Evolutionary conservation across 2,329 filamentous ascomycete genomes (phyloP).

Genomic region (Myriosclerotinia curreyana): DNA sequence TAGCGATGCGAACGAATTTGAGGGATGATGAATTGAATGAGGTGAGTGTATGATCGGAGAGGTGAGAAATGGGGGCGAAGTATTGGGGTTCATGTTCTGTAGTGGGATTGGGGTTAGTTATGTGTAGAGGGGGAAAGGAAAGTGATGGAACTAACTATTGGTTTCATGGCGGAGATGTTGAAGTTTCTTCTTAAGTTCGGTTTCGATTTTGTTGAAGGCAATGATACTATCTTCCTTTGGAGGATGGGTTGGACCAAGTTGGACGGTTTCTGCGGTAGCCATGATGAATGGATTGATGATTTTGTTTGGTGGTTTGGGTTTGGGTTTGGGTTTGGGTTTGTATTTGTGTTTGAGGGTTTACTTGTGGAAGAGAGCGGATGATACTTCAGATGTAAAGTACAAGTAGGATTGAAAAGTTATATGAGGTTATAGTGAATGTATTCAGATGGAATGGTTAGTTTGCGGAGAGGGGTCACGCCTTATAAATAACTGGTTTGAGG

Average conservation of each 20-base stretch:
- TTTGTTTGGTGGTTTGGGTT: background rate
- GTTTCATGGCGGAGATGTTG: constrained; percentile 49
- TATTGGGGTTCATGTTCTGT: constrained; percentile 54
- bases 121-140: background rate
- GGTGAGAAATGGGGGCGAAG: constrained; percentile 47
- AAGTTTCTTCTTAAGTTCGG: constrained; percentile 51
- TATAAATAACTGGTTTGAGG: constrained; percentile 10
- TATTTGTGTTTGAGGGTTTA: background rate
- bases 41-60: constrained; percentile 36
- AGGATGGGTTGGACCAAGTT: constrained; percentile 43
- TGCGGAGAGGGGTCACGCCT: background rate
- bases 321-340: background rate
- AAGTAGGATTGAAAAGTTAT: background rate
- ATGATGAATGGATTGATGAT: constrained; percentile 26
- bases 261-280: constrained; percentile 49
- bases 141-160: constrained; percentile 41
- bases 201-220: constrained; percentile 49
- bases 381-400: background rate
- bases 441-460: background rate
- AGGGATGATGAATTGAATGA: constrained; percentile 43
- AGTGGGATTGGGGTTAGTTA: background rate
- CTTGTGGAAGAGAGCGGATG: too few relatives aligned
- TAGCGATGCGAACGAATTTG: constrained; percentile 46
- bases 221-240: constrained; percentile 51
- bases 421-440: background rate